Conservation (phyloP, 2,329 filamentous ascomycete species). For the Scytalidium lignicola region DNA sequence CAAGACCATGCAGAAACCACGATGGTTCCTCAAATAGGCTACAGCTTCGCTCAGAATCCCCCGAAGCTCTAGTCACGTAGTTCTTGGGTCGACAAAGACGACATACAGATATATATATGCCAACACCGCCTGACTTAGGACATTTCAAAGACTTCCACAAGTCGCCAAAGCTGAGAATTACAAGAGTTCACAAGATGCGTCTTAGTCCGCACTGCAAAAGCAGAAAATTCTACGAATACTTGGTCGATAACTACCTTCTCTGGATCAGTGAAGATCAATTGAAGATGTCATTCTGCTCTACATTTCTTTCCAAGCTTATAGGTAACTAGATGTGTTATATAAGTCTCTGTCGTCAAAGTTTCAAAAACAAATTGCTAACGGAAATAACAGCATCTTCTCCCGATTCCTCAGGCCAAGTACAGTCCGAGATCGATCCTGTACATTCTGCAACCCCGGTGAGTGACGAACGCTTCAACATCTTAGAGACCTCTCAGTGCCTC, state of each 20-base stretch:
- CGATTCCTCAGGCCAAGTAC: constrained; percentile 11
- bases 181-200: constrained; percentile 14
- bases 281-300: constrained; percentile 17
- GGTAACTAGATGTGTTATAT: constrained; percentile 11
- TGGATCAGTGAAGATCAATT: constrained; percentile 18
- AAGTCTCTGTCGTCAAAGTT: constrained; percentile 7
- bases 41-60: no score
- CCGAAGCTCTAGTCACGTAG: no score
- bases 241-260: constrained; percentile 8
- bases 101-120: no score
- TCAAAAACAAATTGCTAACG: constrained; percentile 13
- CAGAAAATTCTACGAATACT: constrained; percentile 17
- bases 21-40: no score
- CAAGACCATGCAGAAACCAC: no score
- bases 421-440: constrained; percentile 10
- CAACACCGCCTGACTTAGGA: no score
- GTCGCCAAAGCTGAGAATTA: neutral
- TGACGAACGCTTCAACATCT: constrained; percentile 7
- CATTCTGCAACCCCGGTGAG: constrained; percentile 12
- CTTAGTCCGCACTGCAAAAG: constrained; percentile 10
- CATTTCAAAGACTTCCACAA: no score
- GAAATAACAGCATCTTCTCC: constrained; percentile 14
- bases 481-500: constrained; percentile 7
- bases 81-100: no score
- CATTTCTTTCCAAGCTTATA: constrained; percentile 13